phyloP scores from a whole-genome alignment of 106 monocot genomes.

The Dioscorea zingiberensis region DNA sequence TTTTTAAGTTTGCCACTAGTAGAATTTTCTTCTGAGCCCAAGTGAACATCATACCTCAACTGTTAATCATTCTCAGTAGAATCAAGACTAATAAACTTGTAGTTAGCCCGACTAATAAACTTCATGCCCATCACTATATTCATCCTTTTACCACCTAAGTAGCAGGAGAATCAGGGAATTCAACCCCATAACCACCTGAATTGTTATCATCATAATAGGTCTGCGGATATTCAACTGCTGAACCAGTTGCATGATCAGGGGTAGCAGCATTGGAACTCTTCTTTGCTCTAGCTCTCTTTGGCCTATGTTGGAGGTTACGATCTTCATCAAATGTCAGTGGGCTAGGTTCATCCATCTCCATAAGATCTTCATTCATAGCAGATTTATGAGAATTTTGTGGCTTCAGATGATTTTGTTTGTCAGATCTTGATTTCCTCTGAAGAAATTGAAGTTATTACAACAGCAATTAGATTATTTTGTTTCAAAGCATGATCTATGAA shows the following conservation, averaged over 20 bases:
- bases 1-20: no score
- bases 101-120: no score
- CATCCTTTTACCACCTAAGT: not conserved
- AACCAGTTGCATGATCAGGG: slow-evolving; percentile 20
- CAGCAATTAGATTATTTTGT: not conserved
- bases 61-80: no score
- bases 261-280: slow-evolving; percentile 45
- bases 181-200: not conserved
- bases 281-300: slow-evolving; percentile 41
- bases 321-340: slow-evolving; percentile 25
- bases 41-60: no score
- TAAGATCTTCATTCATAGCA: slow-evolving; percentile 7
- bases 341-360: slow-evolving; percentile 30
- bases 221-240: slow-evolving; percentile 2
- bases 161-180: not conserved
- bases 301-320: slow-evolving; percentile 24
- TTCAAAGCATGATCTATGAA: no score
- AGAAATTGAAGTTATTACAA: not conserved
- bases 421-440: slow-evolving; percentile 51
- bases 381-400: slow-evolving; percentile 20
- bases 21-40: no score
- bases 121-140: no score
- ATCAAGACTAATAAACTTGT: no score
- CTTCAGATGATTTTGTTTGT: slow-evolving; percentile 27
- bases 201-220: slow-evolving; percentile 2